phyloP scores from a whole-genome alignment of 768 basidiomycete genomes.

The Phaeotremella fagi region DNA sequence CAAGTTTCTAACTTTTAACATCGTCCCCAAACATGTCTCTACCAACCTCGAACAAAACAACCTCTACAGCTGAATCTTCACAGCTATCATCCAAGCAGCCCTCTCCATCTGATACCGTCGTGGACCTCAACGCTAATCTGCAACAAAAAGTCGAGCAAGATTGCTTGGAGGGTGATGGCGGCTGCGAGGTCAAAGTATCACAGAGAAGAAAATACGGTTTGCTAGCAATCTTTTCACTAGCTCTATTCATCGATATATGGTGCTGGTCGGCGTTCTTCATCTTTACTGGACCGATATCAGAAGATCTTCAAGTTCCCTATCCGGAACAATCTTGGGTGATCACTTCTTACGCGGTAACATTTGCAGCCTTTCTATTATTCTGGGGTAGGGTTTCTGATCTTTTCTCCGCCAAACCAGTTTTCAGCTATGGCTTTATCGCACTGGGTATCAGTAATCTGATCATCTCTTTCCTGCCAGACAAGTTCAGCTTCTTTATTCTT shows the following conservation, averaged over 20 bases:
- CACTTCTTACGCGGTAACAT: conserved; percentile 31
- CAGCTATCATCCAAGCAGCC: no score
- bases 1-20: no score
- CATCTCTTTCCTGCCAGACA: conserved; percentile 28
- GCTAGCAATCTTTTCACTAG: conserved; percentile 15
- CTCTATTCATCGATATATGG: conserved; percentile 20
- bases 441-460: conserved; percentile 25
- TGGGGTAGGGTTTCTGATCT: conserved; percentile 40
- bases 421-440: conserved; percentile 32
- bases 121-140: neutral
- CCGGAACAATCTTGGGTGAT: conserved; percentile 35
- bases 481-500: conserved; percentile 32
- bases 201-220: conserved; percentile 14
- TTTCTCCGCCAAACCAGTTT: conserved; percentile 34
- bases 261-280: conserved; percentile 23
- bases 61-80: no score
- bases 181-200: conserved; percentile 1
- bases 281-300: conserved; percentile 26
- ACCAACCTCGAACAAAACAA: no score
- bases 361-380: conserved; percentile 36
- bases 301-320: conserved; percentile 26
- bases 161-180: no score
- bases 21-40: no score
- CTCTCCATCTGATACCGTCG: conserved; percentile 7
- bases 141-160: neutral